These are phyloP conservation scores for Cryoendolithus antarcticus DNA, from an alignment of 2,329 filamentous ascomycete genomes.

Conservation along the genomic window DNA sequence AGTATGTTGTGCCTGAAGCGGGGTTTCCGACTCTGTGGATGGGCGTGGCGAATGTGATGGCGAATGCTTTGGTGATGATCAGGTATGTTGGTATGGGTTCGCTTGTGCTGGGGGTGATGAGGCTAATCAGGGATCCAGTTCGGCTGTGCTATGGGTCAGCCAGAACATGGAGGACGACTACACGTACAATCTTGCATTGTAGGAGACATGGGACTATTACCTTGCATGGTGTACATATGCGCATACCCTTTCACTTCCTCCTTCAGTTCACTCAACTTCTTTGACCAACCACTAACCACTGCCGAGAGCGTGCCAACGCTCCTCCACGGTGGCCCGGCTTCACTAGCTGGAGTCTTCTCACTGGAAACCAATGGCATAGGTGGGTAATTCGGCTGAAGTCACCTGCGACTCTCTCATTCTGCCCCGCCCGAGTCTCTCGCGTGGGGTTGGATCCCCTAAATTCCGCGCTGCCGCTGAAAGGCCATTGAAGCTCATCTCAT, in stretches of 20 bases:
- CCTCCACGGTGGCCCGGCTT: background rate
- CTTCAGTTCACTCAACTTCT: background rate
- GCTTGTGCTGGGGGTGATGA: background rate
- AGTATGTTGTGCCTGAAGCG: slow-evolving; percentile 51
- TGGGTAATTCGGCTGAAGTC: background rate
- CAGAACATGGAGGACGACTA: slow-evolving; percentile 66
- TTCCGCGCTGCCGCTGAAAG: no score
- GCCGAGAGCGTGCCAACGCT: background rate
- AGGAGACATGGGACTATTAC: slow-evolving; percentile 3
- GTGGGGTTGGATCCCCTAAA: no score
- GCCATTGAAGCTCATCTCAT: no score
- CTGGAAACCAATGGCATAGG: background rate
- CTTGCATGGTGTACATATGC: background rate
- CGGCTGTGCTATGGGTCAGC: slow-evolving; percentile 54
- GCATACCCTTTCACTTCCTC: background rate
- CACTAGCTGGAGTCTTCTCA: background rate
- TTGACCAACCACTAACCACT: background rate
- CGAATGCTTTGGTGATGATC: slow-evolving; percentile 54
- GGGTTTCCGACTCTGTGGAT: slow-evolving; percentile 52
- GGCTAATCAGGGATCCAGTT: slow-evolving; percentile 30
- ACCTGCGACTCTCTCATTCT: no score
- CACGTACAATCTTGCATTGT: slow-evolving; percentile 56
- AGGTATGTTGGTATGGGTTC: slow-evolving; percentile 36
- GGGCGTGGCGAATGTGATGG: slow-evolving; percentile 53
- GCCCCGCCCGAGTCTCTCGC: no score